Conservation (phyloP, 2,329 filamentous ascomycete genomes). For the Parascedosporium putredinis region DNA sequence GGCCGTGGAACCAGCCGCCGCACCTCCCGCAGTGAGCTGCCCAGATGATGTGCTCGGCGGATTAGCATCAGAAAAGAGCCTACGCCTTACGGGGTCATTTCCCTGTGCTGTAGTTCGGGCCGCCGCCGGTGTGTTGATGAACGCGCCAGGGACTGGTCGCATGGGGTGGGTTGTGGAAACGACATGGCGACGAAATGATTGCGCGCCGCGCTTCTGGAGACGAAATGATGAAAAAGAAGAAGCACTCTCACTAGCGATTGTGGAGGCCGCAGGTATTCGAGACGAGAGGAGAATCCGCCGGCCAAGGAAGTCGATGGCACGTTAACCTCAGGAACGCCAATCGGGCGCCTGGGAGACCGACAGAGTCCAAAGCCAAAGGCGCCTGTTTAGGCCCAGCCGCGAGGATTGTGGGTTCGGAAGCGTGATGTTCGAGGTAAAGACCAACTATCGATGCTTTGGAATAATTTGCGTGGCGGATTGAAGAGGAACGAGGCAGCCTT, state of each 20-base stretch:
- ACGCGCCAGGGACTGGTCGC: constrained; percentile 65
- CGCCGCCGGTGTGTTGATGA: constrained; percentile 62
- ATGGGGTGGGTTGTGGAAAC: constrained; percentile 53
- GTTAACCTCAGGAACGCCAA: not conserved
- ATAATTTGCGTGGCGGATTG: not conserved
- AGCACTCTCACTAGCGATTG: not conserved
- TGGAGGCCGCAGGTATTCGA: not conserved
- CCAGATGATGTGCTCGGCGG: not conserved
- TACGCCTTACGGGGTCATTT: constrained; percentile 38
- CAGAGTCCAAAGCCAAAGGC: not conserved
- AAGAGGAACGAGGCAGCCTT: not conserved
- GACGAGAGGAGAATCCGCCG: not conserved
- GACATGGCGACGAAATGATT: constrained; percentile 31
- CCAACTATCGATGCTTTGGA: not conserved
- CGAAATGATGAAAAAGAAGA: not conserved
- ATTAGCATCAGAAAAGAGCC: constrained; percentile 33
- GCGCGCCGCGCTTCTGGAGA: not conserved
- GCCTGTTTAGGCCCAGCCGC: not conserved
- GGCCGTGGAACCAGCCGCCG: constrained; percentile 13
- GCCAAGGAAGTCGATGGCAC: not conserved
- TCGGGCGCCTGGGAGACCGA: not conserved
- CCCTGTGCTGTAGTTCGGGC: constrained; percentile 34
- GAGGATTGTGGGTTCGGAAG: not conserved
- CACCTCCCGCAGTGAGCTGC: constrained; percentile 10
- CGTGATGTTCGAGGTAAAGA: not conserved